phyloP scores from a whole-genome alignment of 1,284 basidiomycete species.

The Trichosporon sp. region DNA sequence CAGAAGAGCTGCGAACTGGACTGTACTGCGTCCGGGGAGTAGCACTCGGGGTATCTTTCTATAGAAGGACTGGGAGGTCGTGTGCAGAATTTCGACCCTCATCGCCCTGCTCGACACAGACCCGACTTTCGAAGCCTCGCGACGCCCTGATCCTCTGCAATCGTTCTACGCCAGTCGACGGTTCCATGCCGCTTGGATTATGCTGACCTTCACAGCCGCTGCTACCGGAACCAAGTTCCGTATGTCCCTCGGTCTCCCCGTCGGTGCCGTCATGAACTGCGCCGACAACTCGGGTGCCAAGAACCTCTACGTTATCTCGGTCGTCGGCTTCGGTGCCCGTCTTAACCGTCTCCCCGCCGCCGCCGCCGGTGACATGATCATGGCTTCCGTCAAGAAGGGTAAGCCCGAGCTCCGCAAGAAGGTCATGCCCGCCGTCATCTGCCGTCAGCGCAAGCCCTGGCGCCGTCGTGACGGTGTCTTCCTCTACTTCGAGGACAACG shows the following conservation, averaged over 20 bases:
- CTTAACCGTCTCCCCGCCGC: slow-evolving; percentile 97
- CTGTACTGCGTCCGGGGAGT: neutral
- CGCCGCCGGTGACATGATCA: slow-evolving; percentile 98
- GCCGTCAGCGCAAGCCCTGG: slow-evolving; percentile 99
- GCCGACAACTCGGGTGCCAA: slow-evolving; percentile 99
- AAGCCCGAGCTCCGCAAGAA: slow-evolving; percentile 99
- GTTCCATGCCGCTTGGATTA: neutral
- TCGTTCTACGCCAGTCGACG: neutral
- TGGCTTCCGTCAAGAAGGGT: slow-evolving; percentile 99
- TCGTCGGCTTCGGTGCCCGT: slow-evolving; percentile 80
- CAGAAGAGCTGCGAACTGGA: neutral
- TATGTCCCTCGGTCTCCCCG: slow-evolving; percentile 89
- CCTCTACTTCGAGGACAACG: slow-evolving; percentile 97
- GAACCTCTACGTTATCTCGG: slow-evolving; percentile 56
- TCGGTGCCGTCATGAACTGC: slow-evolving; percentile 98
- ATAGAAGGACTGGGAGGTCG: neutral
- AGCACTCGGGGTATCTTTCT: neutral
- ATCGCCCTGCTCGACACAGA: neutral
- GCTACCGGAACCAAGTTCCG: slow-evolving; percentile 91
- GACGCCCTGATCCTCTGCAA: neutral
- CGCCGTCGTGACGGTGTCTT: slow-evolving; percentile 96
- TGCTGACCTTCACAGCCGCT: slow-evolving; percentile 38
- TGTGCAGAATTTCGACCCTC: neutral
- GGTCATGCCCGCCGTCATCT: slow-evolving; percentile 96
- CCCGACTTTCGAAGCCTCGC: neutral